These are phyloP conservation scores for Malassezia arunalokei DNA, from an alignment of 1,284 basidiomycete species.

Conservation along the genomic window DNA sequence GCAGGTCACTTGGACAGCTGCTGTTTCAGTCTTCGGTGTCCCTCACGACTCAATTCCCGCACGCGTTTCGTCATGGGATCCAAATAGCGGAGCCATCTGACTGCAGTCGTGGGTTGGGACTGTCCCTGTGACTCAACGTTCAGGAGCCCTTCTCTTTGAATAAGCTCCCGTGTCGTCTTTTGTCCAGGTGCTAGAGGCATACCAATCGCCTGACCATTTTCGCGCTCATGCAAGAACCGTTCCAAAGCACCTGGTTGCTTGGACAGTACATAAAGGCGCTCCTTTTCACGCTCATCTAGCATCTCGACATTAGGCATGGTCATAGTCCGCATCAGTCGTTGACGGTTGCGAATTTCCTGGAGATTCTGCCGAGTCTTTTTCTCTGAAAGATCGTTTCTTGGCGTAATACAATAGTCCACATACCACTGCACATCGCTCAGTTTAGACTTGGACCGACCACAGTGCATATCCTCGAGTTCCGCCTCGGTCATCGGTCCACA, in stretches of 20 bases:
- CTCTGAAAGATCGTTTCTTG: conserved; percentile 25
- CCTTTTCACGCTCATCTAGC: conserved; percentile 31
- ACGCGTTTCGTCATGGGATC: conserved; percentile 20
- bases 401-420: conserved; percentile 34
- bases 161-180: conserved; percentile 6
- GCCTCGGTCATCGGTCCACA: conserved; percentile 23
- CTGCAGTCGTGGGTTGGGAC: not conserved
- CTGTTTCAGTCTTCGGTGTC: conserved; percentile 20
- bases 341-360: conserved; percentile 18
- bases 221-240: conserved; percentile 30
- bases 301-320: conserved; percentile 38
- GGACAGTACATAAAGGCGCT: conserved; percentile 19
- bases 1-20: too few species aligned
- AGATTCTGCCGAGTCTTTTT: conserved; percentile 21
- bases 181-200: conserved; percentile 41
- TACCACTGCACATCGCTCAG: conserved; percentile 22
- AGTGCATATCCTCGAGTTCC: conserved; percentile 25
- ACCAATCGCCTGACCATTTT: conserved; percentile 25
- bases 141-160: conserved; percentile 2
- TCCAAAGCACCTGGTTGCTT: conserved; percentile 27
- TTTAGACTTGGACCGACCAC: conserved; percentile 15
- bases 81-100: conserved; percentile 20
- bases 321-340: conserved; percentile 22
- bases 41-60: conserved; percentile 27
- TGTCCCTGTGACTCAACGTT: not conserved